Evolutionary conservation across 306 rosid species (phyloP).

Genomic region (Fagus sylvatica): DNA sequence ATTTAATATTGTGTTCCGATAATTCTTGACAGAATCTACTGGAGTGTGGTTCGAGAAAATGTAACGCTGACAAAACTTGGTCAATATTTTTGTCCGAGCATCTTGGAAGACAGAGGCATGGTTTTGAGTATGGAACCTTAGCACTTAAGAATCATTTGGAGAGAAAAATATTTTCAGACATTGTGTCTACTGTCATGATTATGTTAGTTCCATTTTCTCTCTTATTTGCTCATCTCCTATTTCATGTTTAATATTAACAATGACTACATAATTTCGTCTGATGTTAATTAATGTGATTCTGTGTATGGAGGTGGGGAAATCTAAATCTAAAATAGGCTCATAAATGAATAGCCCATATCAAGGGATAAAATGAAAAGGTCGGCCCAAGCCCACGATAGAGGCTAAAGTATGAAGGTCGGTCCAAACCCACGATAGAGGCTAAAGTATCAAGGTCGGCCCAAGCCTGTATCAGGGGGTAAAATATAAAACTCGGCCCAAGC

Average conservation of each 20-base stretch:
- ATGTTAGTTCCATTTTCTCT: slow-evolving; percentile 29
- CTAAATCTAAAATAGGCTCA: too few relatives aligned
- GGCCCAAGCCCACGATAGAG: too few relatives aligned
- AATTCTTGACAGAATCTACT: slow-evolving; percentile 44
- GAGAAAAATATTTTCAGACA: slow-evolving; percentile 57
- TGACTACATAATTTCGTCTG: not conserved
- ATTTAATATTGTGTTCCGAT: not conserved
- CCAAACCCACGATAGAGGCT: too few relatives aligned
- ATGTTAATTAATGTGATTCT: slow-evolving; percentile 20
- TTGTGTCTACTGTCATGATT: slow-evolving; percentile 76
- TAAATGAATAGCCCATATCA: too few relatives aligned
- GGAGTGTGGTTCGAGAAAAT: slow-evolving; percentile 82
- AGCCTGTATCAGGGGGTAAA: too few relatives aligned
- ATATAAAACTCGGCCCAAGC: too few relatives aligned
- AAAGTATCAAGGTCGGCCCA: too few relatives aligned
- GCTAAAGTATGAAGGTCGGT: too few relatives aligned
- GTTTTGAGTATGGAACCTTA: slow-evolving; percentile 82
- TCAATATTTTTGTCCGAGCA: slow-evolving; percentile 70
- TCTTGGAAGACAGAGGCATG: slow-evolving; percentile 61
- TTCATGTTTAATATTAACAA: not conserved
- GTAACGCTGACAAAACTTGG: slow-evolving; percentile 47
- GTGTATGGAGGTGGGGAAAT: too few relatives aligned
- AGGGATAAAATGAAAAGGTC: too few relatives aligned
- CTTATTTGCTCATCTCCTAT: not conserved
- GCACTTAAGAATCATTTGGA: slow-evolving; percentile 78